Base-by-base conservation (phyloP, 2,329 filamentous ascomycete species). In the Diaporthe amygdali region DNA sequence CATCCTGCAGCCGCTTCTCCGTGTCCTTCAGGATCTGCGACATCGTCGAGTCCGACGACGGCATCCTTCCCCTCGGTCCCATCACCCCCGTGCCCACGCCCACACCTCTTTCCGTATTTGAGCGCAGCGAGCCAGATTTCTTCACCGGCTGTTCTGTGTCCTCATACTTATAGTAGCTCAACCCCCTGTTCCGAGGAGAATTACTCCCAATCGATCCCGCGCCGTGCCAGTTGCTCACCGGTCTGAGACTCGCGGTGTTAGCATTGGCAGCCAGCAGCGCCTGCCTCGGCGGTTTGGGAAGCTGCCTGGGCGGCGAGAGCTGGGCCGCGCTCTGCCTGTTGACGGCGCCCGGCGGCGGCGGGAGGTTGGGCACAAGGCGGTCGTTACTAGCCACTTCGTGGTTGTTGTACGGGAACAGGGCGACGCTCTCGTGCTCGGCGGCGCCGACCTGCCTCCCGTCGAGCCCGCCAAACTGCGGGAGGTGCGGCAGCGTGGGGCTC, bases 11-110 rank as follows among this genome's bases (percentile, higher is more conserved):
- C 12, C 87, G 81, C 78, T 85, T 80, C 32, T 89, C 88, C 1
- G 88, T 90, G 41, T 82, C 86, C 52, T 82, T 82, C 39, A 90
- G 79, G 34, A 90, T 90, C 71, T 85, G 81, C 1, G 83, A 81
- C 32, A 90, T 76, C 1, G 86, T 86, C 14, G 83, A 82, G 73
- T 89, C 87, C 0, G 86, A 82, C 46, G 78, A 80, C 63, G 76
- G 76, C 27, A 79, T 75, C 32, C 78, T 76, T 51, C 76, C 68
- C 20, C 76, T 74, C 0, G 75, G 71, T 34, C 69, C 72, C 25
- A 71, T 73, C 12, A 75, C 76, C 14, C 59, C 71, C 5, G 52
- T 56, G 8, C 34, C 66, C 46, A 55, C 22, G 32, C 52, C 55
- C n/a, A 56, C 52, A n/a, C 46, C 39, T 22, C 52, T 49, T 10